Evolutionary conservation across 2,329 filamentous ascomycete genomes (phyloP).

Genomic region (Juglanconis sp.): DNA sequence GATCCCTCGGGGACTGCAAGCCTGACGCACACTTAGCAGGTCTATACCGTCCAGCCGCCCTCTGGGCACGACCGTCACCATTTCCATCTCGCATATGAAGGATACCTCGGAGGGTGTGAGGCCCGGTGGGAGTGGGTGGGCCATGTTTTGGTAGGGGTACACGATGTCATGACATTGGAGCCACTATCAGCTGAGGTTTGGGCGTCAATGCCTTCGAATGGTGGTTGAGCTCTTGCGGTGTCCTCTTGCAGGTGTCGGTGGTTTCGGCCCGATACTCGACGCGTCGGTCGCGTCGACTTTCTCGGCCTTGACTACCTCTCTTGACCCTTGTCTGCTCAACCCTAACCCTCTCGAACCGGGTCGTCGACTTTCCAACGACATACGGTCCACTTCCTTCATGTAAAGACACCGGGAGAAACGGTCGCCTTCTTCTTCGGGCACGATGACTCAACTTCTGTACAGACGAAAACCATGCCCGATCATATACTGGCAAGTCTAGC

Average conservation of each 20-base stretch:
- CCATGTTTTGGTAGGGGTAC: conserved; percentile 36
- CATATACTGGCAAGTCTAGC: too few species aligned
- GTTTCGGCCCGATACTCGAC: not conserved
- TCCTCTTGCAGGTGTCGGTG: not conserved
- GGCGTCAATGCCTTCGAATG: not conserved
- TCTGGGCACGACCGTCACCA: conserved; percentile 86
- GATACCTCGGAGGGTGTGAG: conserved; percentile 85
- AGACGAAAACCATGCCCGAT: too few species aligned
- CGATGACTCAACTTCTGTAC: too few species aligned
- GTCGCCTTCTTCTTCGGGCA: too few species aligned
- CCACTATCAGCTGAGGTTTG: too few species aligned
- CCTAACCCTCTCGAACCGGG: not conserved
- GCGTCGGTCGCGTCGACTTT: not conserved
- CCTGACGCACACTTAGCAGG: conserved; percentile 72
- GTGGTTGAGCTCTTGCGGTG: not conserved
- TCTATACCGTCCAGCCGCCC: conserved; percentile 84
- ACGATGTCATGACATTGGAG: conserved; percentile 15
- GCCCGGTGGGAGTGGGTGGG: conserved; percentile 47
- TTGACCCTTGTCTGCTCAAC: not conserved
- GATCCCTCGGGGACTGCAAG: not conserved
- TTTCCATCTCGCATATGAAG: conserved; percentile 96
- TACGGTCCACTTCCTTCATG: too few species aligned
- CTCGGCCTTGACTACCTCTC: not conserved
- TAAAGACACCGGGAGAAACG: too few species aligned
- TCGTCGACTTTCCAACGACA: too few species aligned